Base-by-base conservation (phyloP, 345 rosid genomes). In the Populus alba region DNA sequence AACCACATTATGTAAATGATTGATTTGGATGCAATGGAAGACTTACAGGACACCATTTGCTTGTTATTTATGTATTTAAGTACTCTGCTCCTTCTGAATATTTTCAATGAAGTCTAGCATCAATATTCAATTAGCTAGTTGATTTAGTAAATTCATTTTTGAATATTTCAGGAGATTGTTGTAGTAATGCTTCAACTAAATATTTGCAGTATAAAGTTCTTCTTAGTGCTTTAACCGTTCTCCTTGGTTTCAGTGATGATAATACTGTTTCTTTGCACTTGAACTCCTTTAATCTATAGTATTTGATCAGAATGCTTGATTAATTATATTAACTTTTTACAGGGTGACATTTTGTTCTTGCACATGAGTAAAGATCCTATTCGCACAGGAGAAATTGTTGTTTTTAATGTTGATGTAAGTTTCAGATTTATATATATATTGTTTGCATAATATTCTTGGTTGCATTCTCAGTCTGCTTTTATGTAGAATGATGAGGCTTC, bases 291-390 rank as follows among this genome's bases (percentile, higher is more conserved):
- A 55, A 7, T 35, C 39, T 57, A 27, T 70, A 53, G 43, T 45
- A 47, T 47, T 63, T 72, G 8, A 29, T 57, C 3, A 35, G 37
- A 33, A 77, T 71, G 25, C 43, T 73, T 57, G 61, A 75, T 62
- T 81, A 73, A 68, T 45, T 66, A 57, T 41, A 49, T 38, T 37
- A 41, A 57, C 66, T 63, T 81, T 71, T 66, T 79, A 73, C 86
- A 96, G 99, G 99, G 99, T 20, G 99, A 96, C 81, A 96, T 96
- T 80, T 78, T 96, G 89, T 94, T 96, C 89, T 81, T 94, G 81
- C 94, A 85, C 78, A 96, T 96, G 98, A 91, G 92, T 61, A 87
- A 94, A 59, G 99, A 91, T 62, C 97, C 97, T 74, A 94, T 96
- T 84, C 93, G 98, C 65, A 87, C 97, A 25, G 99, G 99, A 76